Evolutionary conservation across 495 filamentous ascomycete species (phyloP).

Genomic region (Monascus purpureus): DNA sequence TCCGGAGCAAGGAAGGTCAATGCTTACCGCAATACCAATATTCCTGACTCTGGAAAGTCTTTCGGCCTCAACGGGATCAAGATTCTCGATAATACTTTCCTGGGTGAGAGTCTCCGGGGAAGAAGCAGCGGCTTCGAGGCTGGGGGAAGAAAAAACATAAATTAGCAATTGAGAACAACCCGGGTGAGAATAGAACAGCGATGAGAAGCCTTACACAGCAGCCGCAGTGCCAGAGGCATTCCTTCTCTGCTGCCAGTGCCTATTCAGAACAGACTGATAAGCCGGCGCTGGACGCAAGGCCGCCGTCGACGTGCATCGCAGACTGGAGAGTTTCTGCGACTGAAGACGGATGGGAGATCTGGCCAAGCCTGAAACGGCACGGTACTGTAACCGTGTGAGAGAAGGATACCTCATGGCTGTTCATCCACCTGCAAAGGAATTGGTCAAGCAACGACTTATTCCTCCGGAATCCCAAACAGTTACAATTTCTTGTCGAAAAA

Average conservation of each 20-base stretch:
- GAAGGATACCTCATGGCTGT: slow-evolving; percentile 31
- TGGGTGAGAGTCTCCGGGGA: slow-evolving; percentile 46
- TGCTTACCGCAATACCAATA: slow-evolving; percentile 87
- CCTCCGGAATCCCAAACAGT: no score
- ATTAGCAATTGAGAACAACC: slow-evolving; percentile 5
- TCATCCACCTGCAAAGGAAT: slow-evolving; percentile 15
- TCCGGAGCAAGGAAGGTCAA: no score
- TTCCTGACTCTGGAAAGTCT: slow-evolving; percentile 74
- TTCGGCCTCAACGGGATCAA: slow-evolving; percentile 59
- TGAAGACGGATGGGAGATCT: slow-evolving; percentile 25
- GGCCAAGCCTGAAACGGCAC: slow-evolving; percentile 29
- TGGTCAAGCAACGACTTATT: no score
- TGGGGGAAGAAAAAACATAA: slow-evolving; percentile 4
- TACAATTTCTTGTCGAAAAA: no score
- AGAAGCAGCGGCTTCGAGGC: slow-evolving; percentile 47
- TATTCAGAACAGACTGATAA: slow-evolving; percentile 25
- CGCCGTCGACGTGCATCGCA: slow-evolving; percentile 27
- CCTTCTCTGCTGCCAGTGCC: slow-evolving; percentile 23
- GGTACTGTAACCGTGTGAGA: slow-evolving; percentile 29
- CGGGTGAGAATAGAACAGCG: slow-evolving; percentile 3
- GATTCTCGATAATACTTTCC: slow-evolving; percentile 55
- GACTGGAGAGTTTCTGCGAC: slow-evolving; percentile 21
- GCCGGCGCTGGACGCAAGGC: slow-evolving; percentile 28
- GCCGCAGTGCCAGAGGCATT: slow-evolving; percentile 27
- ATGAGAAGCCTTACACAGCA: slow-evolving; percentile 22